Evolutionary conservation across 164 flowering plant genomes (phyloP).

Genomic region (Macadamia tetraphylla): DNA sequence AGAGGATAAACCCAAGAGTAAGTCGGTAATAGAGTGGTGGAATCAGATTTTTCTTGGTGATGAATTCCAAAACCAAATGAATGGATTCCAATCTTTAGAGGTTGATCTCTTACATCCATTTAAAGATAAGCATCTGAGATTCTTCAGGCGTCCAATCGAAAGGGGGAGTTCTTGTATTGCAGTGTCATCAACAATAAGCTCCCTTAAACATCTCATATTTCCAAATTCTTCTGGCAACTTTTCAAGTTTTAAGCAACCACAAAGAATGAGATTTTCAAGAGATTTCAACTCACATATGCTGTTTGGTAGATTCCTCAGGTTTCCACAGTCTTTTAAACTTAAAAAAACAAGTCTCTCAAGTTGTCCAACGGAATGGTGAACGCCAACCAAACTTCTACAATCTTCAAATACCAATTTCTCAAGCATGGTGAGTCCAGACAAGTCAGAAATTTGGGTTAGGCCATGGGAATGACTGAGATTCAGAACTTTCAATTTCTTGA

Average conservation of each 20-base stretch:
- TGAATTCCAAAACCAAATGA: too few species aligned
- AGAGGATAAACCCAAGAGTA: too few species aligned
- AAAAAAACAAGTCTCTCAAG: background rate
- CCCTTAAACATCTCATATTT: background rate
- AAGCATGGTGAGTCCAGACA: too few species aligned
- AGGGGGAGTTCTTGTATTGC: slow-evolving; percentile 1
- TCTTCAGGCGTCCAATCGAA: slow-evolving; percentile 2
- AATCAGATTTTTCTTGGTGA: too few species aligned
- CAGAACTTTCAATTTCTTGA: too few species aligned
- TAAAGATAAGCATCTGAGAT: background rate
- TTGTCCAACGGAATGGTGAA: slow-evolving; percentile 8
- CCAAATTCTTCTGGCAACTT: slow-evolving; percentile 9
- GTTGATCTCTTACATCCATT: background rate
- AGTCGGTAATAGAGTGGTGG: too few species aligned
- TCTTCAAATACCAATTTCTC: slow-evolving; percentile 3
- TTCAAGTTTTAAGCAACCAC: slow-evolving; percentile 11
- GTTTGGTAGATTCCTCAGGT: slow-evolving; percentile 3
- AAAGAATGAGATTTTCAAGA: slow-evolving; percentile 5
- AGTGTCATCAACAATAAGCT: background rate
- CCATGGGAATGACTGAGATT: too few species aligned
- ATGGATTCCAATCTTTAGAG: too few species aligned
- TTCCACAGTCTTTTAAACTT: slow-evolving; percentile 1
- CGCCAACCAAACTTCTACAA: slow-evolving; percentile 11
- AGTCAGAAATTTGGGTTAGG: too few species aligned
- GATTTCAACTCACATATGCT: slow-evolving; percentile 1